phyloP scores from a whole-genome alignment of 2,329 filamentous ascomycete genomes.

The Penicillium sp. region DNA sequence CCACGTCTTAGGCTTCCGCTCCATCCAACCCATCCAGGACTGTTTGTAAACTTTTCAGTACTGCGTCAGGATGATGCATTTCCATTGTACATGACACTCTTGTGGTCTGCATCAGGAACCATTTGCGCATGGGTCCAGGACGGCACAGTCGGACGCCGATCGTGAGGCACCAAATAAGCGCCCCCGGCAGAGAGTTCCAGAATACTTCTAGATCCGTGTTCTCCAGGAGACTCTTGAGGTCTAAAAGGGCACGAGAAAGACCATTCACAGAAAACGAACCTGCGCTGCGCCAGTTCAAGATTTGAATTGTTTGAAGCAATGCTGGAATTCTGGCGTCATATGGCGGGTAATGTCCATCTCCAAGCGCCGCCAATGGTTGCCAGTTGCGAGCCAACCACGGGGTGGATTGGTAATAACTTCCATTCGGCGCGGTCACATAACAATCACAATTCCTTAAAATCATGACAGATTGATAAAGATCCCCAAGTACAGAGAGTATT shows the following conservation, averaged over 20 bases:
- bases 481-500: background rate
- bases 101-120: conserved; percentile 23
- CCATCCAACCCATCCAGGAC: conserved; percentile 15
- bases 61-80: conserved; percentile 8
- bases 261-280: background rate
- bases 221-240: conserved; percentile 13
- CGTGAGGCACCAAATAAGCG: conserved; percentile 21
- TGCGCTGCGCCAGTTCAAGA: background rate
- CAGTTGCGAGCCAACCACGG: background rate
- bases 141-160: conserved; percentile 17
- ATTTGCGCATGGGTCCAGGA: conserved; percentile 8
- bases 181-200: conserved; percentile 19
- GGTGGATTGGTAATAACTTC: background rate
- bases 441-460: background rate
- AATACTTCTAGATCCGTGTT: conserved; percentile 12
- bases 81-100: conserved; percentile 16
- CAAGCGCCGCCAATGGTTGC: background rate
- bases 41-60: conserved; percentile 12
- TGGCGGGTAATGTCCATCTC: background rate
- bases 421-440: background rate
- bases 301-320: background rate
- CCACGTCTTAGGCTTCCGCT: background rate
- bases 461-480: background rate
- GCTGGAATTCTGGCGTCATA: background rate
- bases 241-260: background rate